A percentile compares a stretch with the other conserved stretches of the same genome.
Conservation (phyloP, 2,329 filamentous ascomycete genomes). For the Botrytis fabae region DNA sequence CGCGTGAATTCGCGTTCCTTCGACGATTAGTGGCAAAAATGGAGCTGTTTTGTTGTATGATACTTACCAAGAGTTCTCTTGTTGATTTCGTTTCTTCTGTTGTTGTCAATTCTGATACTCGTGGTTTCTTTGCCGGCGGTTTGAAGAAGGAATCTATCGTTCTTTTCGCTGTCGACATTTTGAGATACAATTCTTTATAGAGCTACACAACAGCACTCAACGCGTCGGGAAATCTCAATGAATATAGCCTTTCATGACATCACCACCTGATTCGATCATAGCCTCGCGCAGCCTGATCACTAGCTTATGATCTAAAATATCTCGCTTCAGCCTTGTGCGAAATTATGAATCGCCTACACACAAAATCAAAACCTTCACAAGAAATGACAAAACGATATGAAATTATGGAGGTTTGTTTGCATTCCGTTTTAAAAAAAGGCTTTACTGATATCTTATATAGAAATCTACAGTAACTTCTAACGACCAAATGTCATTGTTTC, state of each 20-base stretch:
- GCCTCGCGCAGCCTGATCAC: slow-evolving; percentile 6
- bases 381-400: slow-evolving; percentile 30
- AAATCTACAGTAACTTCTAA: slow-evolving; percentile 25
- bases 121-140: slow-evolving; percentile 47
- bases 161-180: slow-evolving; percentile 51
- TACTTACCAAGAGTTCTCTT: slow-evolving; percentile 10
- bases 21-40: slow-evolving; percentile 5
- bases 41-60: background rate
- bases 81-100: background rate
- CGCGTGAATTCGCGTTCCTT: slow-evolving; percentile 36
- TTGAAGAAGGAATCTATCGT: slow-evolving; percentile 71
- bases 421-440: background rate
- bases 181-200: background rate
- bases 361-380: slow-evolving; percentile 12
- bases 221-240: background rate
- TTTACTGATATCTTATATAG: slow-evolving; percentile 27
- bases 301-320: slow-evolving; percentile 13
- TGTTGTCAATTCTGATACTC: slow-evolving; percentile 30
- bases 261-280: background rate
- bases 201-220: background rate
- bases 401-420: slow-evolving; percentile 34
- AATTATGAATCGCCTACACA: slow-evolving; percentile 16
- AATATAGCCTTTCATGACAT: slow-evolving; percentile 28
- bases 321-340: slow-evolving; percentile 19
- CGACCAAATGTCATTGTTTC: slow-evolving; percentile 61